Evolutionary conservation across 2,329 filamentous ascomycete genomes (phyloP).

Genomic region (Trichoderma koningiopsis): DNA sequence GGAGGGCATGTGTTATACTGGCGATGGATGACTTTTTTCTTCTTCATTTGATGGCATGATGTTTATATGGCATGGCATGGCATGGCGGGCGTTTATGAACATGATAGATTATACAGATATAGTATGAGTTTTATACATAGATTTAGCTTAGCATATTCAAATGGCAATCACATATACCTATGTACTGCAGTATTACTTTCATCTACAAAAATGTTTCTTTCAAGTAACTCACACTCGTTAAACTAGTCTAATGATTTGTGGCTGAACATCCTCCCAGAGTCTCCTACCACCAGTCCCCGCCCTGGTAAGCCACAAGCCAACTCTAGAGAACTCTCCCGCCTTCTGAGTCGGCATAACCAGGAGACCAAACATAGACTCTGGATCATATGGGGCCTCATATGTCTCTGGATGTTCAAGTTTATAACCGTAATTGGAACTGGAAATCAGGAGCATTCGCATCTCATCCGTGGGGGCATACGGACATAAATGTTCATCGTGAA

Average conservation of each 20-base stretch:
- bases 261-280: not conserved
- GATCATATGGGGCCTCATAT: too few species aligned
- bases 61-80: conserved; percentile 15
- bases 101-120: not conserved
- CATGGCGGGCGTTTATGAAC: conserved; percentile 1
- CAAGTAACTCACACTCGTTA: not conserved
- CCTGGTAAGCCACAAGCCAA: not conserved
- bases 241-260: not conserved
- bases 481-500: not conserved
- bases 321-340: not conserved
- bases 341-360: not conserved
- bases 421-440: not conserved
- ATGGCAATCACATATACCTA: not conserved
- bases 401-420: too few species aligned
- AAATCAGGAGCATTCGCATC: not conserved
- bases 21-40: not conserved
- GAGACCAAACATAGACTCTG: not conserved
- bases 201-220: not conserved
- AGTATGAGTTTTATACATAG: not conserved
- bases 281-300: not conserved
- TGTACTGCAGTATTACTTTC: not conserved
- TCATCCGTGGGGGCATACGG: not conserved
- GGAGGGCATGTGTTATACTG: not conserved
- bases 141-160: conserved; percentile 1
- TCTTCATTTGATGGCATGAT: conserved; percentile 1